Evolutionary conservation across 495 filamentous ascomycete genomes (phyloP).

Genomic region (Daldinia loculata): DNA sequence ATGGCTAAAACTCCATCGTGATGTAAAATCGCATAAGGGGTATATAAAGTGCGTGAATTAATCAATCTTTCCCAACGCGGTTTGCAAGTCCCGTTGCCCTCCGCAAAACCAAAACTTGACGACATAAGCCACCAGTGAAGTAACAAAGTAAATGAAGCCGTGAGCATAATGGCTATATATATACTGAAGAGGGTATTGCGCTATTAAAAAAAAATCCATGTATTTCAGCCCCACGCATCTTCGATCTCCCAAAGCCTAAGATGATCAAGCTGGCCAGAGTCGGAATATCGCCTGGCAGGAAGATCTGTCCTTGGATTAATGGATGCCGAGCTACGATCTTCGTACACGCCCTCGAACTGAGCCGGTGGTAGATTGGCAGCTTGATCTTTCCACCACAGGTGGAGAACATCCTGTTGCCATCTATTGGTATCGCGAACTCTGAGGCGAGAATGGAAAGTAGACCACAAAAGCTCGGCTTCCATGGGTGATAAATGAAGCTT

Average conservation of each 20-base stretch:
- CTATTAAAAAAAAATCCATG: slow-evolving; percentile 1
- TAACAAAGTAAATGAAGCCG: slow-evolving; percentile 22
- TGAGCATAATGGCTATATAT: slow-evolving; percentile 8
- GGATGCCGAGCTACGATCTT: slow-evolving; percentile 37
- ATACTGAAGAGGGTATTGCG: slow-evolving; percentile 13
- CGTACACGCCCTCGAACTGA: slow-evolving; percentile 36
- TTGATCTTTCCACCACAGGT: slow-evolving; percentile 54
- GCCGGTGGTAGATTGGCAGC: slow-evolving; percentile 38
- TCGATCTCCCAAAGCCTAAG: slow-evolving; percentile 25
- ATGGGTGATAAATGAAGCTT: slow-evolving; percentile 54
- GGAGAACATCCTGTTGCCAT: slow-evolving; percentile 59
- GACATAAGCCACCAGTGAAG: slow-evolving; percentile 3
- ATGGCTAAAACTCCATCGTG: slow-evolving; percentile 31
- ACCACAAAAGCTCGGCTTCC: slow-evolving; percentile 54
- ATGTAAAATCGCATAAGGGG: slow-evolving; percentile 29
- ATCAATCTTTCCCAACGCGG: slow-evolving; percentile 30
- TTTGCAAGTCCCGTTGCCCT: slow-evolving; percentile 2
- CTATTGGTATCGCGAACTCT: slow-evolving; percentile 50
- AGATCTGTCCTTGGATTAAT: slow-evolving; percentile 30
- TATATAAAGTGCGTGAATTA: slow-evolving; percentile 37
- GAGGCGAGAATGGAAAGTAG: slow-evolving; percentile 46
- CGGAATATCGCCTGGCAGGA: slow-evolving; percentile 32
- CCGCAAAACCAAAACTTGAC: slow-evolving; percentile 14
- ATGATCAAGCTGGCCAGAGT: slow-evolving; percentile 34
- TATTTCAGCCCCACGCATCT: slow-evolving; percentile 20